Conservation (phyloP, 2,329 filamentous ascomycete genomes). For the Neofusicoccum laricinum region DNA sequence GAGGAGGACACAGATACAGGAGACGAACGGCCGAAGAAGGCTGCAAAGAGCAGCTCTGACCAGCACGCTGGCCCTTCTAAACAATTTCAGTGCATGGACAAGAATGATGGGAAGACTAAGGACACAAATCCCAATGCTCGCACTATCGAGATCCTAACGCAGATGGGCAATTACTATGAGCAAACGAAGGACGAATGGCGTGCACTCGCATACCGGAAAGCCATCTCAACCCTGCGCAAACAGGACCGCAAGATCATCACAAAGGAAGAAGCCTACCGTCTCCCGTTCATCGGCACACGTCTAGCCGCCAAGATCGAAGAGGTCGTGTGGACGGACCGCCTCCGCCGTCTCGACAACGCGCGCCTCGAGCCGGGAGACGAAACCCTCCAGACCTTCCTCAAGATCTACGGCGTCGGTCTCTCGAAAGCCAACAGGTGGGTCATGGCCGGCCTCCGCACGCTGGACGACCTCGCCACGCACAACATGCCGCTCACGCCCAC, state of each 20-base stretch:
- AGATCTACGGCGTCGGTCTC: slow-evolving; percentile 75
- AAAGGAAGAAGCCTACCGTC: slow-evolving; percentile 62
- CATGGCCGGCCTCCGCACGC: slow-evolving; percentile 67
- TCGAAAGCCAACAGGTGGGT: slow-evolving; percentile 73
- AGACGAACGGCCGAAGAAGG: slow-evolving; percentile 26
- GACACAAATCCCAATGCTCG: slow-evolving; percentile 66
- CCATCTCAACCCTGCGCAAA: slow-evolving; percentile 67
- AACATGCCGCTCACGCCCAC: slow-evolving; percentile 62
- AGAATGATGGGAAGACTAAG: slow-evolving; percentile 44
- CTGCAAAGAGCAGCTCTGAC: slow-evolving; percentile 19
- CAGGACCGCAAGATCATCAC: slow-evolving; percentile 64
- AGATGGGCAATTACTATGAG: slow-evolving; percentile 77
- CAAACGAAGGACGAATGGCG: slow-evolving; percentile 77
- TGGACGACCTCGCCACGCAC: slow-evolving; percentile 65
- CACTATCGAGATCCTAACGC: slow-evolving; percentile 73
- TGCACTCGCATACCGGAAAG: slow-evolving; percentile 70
- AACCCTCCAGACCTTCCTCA: slow-evolving; percentile 66
- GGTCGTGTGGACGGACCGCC: slow-evolving; percentile 70
- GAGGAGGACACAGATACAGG: slow-evolving; percentile 21
- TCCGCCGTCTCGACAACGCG: slow-evolving; percentile 70
- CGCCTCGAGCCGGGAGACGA: slow-evolving; percentile 64
- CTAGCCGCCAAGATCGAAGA: slow-evolving; percentile 87
- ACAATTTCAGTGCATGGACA: slow-evolving; percentile 60
- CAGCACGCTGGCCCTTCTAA: slow-evolving; percentile 23
- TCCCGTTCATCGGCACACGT: slow-evolving; percentile 68